A percentile compares a stretch with the other conserved stretches of the same genome.
These are phyloP conservation scores for Lagerstroemia speciosa DNA, from an alignment of 345 rosid species.

Conservation along the genomic window DNA sequence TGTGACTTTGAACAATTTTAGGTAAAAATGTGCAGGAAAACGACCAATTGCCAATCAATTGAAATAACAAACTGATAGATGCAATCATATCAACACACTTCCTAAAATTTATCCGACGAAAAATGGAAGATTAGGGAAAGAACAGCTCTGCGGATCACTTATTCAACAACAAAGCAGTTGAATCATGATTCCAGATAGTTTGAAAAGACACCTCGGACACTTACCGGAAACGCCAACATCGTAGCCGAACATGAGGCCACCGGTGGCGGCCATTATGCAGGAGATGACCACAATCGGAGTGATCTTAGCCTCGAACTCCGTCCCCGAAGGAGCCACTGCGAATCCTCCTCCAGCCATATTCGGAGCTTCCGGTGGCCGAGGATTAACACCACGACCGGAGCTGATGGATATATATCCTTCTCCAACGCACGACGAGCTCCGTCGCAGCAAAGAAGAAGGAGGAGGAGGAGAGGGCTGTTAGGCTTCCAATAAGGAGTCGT, in stretches of 20 bases:
- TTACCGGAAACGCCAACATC: constrained; percentile 90
- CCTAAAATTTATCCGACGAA: background rate
- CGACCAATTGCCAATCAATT: background rate
- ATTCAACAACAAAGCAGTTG: too few species aligned
- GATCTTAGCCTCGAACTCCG: constrained; percentile 83
- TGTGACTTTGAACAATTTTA: too few species aligned
- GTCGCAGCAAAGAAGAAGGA: background rate
- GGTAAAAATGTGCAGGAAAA: background rate
- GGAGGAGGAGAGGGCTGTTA: background rate
- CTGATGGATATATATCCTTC: background rate
- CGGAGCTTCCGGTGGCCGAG: background rate
- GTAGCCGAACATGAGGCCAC: constrained; percentile 97
- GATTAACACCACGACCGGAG: background rate
- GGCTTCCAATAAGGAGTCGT: background rate
- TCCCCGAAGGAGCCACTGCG: constrained; percentile 14
- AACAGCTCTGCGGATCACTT: background rate
- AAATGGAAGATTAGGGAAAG: background rate
- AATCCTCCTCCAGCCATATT: constrained; percentile 16
- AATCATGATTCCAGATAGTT: background rate
- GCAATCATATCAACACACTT: background rate
- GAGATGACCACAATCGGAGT: constrained; percentile 81
- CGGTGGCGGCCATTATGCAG: constrained; percentile 94
- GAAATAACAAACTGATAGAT: background rate
- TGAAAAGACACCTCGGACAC: background rate
- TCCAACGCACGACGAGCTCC: background rate